phyloP scores from a whole-genome alignment of 768 basidiomycete genomes.

The Podaxis sp. region DNA sequence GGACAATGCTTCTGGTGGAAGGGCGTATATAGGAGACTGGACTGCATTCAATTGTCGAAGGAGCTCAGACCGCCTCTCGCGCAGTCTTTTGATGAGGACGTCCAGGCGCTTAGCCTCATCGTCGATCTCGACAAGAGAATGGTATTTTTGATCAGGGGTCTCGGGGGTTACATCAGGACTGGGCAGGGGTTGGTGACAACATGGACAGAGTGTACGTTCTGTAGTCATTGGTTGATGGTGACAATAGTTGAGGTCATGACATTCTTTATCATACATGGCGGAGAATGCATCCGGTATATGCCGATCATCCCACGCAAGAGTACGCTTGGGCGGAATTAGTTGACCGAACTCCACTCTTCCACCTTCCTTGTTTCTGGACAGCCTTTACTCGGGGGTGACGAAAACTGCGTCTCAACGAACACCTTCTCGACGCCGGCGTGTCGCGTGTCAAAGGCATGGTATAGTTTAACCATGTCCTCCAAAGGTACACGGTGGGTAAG shows the following conservation, averaged over 20 bases:
- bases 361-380: conserved; percentile 56
- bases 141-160: background rate
- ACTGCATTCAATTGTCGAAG: background rate
- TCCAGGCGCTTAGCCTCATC: background rate
- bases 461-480: conserved; percentile 68
- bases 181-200: background rate
- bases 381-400: conserved; percentile 41
- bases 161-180: background rate
- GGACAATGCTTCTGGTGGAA: background rate
- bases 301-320: too few relatives aligned
- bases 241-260: too few relatives aligned
- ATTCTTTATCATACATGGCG: too few relatives aligned
- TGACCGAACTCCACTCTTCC: conserved; percentile 38
- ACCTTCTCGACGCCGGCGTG: conserved; percentile 62
- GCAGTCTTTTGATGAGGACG: background rate
- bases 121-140: background rate
- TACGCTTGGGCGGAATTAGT: background rate
- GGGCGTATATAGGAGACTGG: background rate
- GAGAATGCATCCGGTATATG: too few relatives aligned
- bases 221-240: background rate
- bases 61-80: background rate
- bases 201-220: background rate
- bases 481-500: conserved; percentile 58
- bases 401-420: conserved; percentile 70
- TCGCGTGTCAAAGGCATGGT: conserved; percentile 62